Base-by-base conservation (phyloP, 371 early-diverging fungal genomes). In the Lichtheimia ramosa region DNA sequence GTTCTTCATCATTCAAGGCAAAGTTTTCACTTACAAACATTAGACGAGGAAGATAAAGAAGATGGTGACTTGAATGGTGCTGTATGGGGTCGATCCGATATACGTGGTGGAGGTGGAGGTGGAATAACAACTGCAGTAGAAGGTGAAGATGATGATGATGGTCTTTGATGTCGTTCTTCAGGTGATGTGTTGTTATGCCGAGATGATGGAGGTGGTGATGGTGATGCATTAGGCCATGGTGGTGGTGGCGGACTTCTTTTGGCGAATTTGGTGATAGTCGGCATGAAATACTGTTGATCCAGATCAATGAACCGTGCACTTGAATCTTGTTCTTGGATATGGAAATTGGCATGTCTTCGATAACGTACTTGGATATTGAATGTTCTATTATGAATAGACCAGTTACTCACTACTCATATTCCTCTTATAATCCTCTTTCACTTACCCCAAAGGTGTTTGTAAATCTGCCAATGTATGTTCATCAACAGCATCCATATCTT, bases 311-410 rank as follows among this genome's bases (percentile, higher is more conserved):
- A 81, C 12, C 75, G 80, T 2, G 81, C 68, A 61, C 74, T 78
- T n/a, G 84, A 54, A 40, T 84, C 71, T 6, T 75, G 69, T 59
- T 87, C 82, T 28, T 89, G 88, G 15, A 89, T 77, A 24, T 81
- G 73, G 67, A 95, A 94, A 59, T 90, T 89, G 67, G 91, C 91
- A 48, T 92, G 90, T 48, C 83, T 77, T 16, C 94, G 89, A 66
- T 92, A 94, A 40, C 77, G 82, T 21, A 90, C 92, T 55, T 88
- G 85, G 40, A 95, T 69, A 8, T 81, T 75, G 56, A 95, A 89
- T 1, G 83, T 79, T 12, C 92, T 89, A 69, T 65, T 27, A 34
- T 41, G 24, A 5, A 25, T 25, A 2, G 3, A 25, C 5, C 10
- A 34, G 1, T 34, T n/a, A 8, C 10, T 34, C 34, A 0, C 0